Evolutionary conservation across 345 rosid genomes (phyloP).

Genomic region (Physaria fendleri): DNA sequence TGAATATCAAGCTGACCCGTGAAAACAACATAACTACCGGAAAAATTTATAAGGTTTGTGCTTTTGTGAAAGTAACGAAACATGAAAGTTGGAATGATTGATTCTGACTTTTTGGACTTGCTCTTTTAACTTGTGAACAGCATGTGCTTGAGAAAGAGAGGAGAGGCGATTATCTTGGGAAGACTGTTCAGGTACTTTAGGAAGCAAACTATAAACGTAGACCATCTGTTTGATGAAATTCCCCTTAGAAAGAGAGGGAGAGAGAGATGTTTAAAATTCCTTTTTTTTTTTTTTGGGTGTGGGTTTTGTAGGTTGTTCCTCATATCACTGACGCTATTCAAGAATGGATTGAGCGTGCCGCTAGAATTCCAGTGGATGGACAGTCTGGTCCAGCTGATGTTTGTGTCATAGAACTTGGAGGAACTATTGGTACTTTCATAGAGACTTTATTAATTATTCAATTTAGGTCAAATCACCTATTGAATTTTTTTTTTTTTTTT

Average conservation of each 20-base stretch:
- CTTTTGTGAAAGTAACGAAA: background rate
- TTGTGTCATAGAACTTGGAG: constrained; percentile 97
- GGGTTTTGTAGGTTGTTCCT: constrained; percentile 70
- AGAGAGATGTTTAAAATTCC: background rate
- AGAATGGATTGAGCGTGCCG: constrained; percentile 93
- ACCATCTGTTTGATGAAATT: constrained; percentile 2
- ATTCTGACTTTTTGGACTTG: background rate
- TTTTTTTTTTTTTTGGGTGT: too few relatives aligned
- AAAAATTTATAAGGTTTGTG: constrained; percentile 77
- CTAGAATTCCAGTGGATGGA: constrained; percentile 79
- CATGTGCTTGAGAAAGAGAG: constrained; percentile 86
- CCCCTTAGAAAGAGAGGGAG: background rate
- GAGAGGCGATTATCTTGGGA: constrained; percentile 92
- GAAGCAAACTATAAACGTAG: background rate
- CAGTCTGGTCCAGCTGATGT: constrained; percentile 84
- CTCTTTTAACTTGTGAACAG: constrained; percentile 34
- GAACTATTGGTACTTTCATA: constrained; percentile 78
- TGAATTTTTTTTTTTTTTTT: background rate
- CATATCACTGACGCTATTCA: constrained; percentile 96
- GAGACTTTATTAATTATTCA: background rate
- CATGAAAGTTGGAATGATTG: background rate
- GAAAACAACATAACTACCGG: constrained; percentile 95
- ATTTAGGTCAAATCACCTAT: too few relatives aligned
- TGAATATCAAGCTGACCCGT: constrained; percentile 73
- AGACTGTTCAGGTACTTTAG: constrained; percentile 76